A percentile compares a stretch with the other conserved stretches of the same genome.
Evolutionary conservation across 2,329 filamentous ascomycete genomes (phyloP).

Genomic region (Harringtonia aguacate): DNA sequence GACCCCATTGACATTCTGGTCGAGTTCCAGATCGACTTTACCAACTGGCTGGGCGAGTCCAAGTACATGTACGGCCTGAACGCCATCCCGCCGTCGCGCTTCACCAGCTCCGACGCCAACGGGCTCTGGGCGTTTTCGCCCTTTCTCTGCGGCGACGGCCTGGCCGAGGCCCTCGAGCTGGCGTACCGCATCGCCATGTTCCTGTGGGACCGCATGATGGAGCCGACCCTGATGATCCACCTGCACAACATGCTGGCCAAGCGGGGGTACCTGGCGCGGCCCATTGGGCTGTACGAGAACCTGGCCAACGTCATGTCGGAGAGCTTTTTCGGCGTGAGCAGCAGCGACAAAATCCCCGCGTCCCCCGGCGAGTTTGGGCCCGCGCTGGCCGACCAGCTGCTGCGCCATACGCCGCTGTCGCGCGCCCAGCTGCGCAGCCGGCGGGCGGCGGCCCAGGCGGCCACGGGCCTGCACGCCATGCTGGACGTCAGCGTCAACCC

Average conservation of each 20-base stretch:
- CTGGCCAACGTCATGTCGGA: slow-evolving; percentile 16
- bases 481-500: slow-evolving; percentile 13
- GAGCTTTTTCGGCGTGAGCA: slow-evolving; percentile 18
- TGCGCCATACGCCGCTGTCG: neutral
- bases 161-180: slow-evolving; percentile 31
- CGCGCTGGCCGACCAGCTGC: slow-evolving; percentile 11
- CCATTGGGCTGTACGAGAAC: slow-evolving; percentile 20
- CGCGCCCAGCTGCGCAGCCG: neutral
- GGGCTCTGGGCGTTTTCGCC: slow-evolving; percentile 38
- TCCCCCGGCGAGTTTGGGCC: slow-evolving; percentile 18
- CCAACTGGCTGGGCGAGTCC: slow-evolving; percentile 25
- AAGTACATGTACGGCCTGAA: slow-evolving; percentile 20
- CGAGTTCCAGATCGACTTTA: slow-evolving; percentile 19
- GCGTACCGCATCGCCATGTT: slow-evolving; percentile 21
- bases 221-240: slow-evolving; percentile 29
- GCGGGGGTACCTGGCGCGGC: slow-evolving; percentile 24
- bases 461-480: slow-evolving; percentile 9
- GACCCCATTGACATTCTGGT: slow-evolving; percentile 13
- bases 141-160: slow-evolving; percentile 33
- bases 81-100: slow-evolving; percentile 28
- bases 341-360: neutral
- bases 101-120: slow-evolving; percentile 27
- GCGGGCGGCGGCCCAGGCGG: neutral
- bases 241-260: slow-evolving; percentile 36
- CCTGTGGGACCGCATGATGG: slow-evolving; percentile 28